These are phyloP conservation scores for Exophiala dermatitidis DNA, from an alignment of 2,329 filamentous ascomycete species.

Conservation along the genomic window DNA sequence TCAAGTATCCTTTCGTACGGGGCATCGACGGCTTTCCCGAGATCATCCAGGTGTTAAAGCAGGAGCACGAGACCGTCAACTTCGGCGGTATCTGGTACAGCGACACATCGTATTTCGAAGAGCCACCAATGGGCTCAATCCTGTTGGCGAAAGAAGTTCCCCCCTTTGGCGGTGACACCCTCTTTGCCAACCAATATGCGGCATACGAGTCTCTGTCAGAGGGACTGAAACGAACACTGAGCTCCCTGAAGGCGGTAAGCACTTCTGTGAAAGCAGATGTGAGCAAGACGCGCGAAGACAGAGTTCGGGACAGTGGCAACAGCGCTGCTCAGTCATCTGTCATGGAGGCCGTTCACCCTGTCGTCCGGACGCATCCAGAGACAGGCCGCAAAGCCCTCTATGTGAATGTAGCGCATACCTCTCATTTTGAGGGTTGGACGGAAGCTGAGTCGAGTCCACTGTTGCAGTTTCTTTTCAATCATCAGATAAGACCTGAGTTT, in stretches of 20 bases:
- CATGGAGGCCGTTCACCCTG: conserved; percentile 30
- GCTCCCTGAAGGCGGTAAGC: conserved; percentile 27
- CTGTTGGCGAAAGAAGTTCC: conserved; percentile 23
- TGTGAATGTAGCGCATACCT: conserved; percentile 32
- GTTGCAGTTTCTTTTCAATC: conserved; percentile 26
- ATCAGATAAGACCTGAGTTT: conserved; percentile 25
- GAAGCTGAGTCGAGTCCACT: conserved; percentile 27
- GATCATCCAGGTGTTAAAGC: conserved; percentile 25
- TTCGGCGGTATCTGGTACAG: conserved; percentile 26
- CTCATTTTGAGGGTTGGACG: conserved; percentile 29
- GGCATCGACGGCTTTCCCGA: conserved; percentile 22
- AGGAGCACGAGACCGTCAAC: conserved; percentile 23
- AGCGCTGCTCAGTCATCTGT: conserved; percentile 1
- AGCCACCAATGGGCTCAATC: conserved; percentile 22
- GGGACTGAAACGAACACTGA: conserved; percentile 28
- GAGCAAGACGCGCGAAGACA: conserved; percentile 29
- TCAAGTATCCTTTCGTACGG: conserved; percentile 24
- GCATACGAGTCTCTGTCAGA: conserved; percentile 31
- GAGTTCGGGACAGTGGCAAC: conserved; percentile 22
- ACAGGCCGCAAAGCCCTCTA: conserved; percentile 33
- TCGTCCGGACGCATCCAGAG: conserved; percentile 32
- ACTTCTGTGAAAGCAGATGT: conserved; percentile 24
- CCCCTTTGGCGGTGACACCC: conserved; percentile 31
- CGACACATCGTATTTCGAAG: conserved; percentile 22
- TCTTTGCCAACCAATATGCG: conserved; percentile 28